phyloP scores from a whole-genome alignment of 202 grass and related monocot species.

The Musa balbisiana region DNA sequence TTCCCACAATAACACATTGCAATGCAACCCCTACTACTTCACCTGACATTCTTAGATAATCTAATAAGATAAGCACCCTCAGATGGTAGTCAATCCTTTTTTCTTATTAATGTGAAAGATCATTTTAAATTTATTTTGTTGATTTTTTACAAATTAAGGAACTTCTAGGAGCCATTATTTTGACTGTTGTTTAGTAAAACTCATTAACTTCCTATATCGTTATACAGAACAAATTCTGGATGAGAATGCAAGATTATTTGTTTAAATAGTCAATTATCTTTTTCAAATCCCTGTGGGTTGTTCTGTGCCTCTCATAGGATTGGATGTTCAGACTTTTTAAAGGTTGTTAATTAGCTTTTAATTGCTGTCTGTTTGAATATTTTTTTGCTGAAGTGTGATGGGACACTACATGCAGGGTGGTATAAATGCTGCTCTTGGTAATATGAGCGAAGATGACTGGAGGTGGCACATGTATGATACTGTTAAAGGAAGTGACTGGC shows the following conservation, averaged over 20 bases:
- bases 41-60: neutral
- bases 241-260: neutral
- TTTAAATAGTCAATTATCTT: neutral
- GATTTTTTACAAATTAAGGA: neutral
- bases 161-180: neutral
- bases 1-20: neutral
- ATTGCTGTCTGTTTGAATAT: neutral
- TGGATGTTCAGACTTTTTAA: neutral
- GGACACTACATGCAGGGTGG: constrained; percentile 49
- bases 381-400: constrained; percentile 7
- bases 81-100: neutral
- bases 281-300: neutral
- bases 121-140: neutral
- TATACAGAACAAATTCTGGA: neutral
- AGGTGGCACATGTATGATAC: constrained; percentile 99
- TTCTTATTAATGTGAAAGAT: neutral
- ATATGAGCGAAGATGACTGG: constrained; percentile 99
- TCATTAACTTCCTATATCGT: neutral
- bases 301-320: neutral
- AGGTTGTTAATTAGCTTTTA: neutral
- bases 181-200: neutral
- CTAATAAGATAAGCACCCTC: neutral
- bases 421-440: constrained; percentile 97
- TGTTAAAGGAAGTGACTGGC: constrained; percentile 98
- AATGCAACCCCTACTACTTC: neutral